Evolutionary conservation across 306 rosid genomes (phyloP).

Genomic region (Albizia julibrissin): DNA sequence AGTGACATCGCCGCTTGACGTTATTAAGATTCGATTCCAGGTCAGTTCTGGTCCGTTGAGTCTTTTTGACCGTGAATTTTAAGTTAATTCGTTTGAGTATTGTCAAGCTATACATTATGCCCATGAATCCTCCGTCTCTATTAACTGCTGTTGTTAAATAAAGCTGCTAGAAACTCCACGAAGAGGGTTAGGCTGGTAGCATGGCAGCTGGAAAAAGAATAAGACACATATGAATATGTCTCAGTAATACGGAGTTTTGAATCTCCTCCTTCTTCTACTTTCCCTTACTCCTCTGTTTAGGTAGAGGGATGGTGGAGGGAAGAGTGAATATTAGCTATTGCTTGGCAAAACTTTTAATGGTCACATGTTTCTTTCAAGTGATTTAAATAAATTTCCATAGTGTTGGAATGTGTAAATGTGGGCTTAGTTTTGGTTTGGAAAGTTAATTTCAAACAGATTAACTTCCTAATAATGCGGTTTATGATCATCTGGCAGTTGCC

Average conservation of each 20-base stretch:
- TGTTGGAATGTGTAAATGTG: slow-evolving; percentile 1
- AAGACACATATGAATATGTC: neutral
- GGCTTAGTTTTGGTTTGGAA: slow-evolving; percentile 6
- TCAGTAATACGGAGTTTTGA: neutral
- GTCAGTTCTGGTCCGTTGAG: slow-evolving; percentile 37
- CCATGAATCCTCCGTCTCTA: neutral
- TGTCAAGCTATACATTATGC: neutral
- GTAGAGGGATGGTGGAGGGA: neutral
- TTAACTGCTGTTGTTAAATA: neutral
- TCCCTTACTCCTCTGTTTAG: neutral
- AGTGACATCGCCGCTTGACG: slow-evolving; percentile 93
- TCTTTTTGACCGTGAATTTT: neutral
- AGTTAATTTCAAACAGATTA: slow-evolving; percentile 1
- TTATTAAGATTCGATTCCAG: slow-evolving; percentile 96
- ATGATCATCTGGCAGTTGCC: neutral
- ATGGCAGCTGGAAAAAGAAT: slow-evolving; percentile 2
- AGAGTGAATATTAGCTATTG: neutral
- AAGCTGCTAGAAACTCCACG: neutral
- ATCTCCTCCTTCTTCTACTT: neutral
- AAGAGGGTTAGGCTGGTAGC: neutral
- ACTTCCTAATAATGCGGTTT: neutral
- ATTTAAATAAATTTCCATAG: neutral
- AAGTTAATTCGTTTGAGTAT: neutral
- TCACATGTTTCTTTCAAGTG: neutral
- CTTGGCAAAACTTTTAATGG: slow-evolving; percentile 1